Base-by-base conservation (phyloP, 805 yeast genomes). In the Cyberlindnera saturnus region DNA sequence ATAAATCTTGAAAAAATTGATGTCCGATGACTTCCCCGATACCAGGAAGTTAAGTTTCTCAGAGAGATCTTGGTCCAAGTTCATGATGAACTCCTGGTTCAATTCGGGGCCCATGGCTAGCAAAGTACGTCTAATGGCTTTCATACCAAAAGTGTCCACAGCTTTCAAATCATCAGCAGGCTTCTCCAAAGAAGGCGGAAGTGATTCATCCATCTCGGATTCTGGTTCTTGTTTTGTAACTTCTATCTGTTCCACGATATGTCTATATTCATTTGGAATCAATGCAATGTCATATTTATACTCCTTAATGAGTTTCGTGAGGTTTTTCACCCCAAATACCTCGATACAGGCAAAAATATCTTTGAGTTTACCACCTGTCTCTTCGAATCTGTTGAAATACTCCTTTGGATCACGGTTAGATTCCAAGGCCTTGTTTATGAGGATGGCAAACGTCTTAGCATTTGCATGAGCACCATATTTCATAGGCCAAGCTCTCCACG, bases 81-180 rank as follows among this genome's bases (percentile, higher is more conserved):
- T 64, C 14, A 61, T 49, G 20, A 65, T 48, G 34, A 64, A 55
- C 36, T 51, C 52, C 45, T 49, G 59, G 55, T 47, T 59, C 43
- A 38, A 13, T 42, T 61, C 42, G 53, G 63, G 45, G 59, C 53
- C 39, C 59, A 81, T 60, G 1, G 81, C 85, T 18, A 79, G 58
- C 33, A 89, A 68, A 3, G 91, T 77, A 52, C 85, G 86, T 59
- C 91, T 78, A 46, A 90, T 82, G 14, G 82, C 82, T 51, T 81
- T 82, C 65, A 89, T 73, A 11, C 93, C 95, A 47, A 79, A 77
- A 0, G 96, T 78, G 36, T 80, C 82, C 8, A 87, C 95, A 1
- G 95, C 71, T 38, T 65, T 63, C 39, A 90, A 70, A 14, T 67
- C 67, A 3, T 71, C 79, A 30, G 73, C 68, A 8, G 67, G 70